Conservation (phyloP, 805 yeast species). For the Wickerhamomyces bovis region DNA sequence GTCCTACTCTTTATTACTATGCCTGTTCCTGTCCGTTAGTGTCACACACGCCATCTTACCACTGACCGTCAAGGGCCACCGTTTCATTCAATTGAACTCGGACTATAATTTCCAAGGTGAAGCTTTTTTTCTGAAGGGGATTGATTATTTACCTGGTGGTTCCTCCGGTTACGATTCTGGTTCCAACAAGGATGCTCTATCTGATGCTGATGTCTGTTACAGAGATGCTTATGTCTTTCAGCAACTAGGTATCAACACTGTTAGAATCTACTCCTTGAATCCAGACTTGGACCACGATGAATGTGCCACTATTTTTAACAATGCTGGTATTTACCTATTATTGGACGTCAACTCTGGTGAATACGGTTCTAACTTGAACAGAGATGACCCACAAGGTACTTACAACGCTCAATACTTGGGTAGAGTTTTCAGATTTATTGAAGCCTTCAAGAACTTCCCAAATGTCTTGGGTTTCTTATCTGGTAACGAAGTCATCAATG, state of each 20-base stretch:
- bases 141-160: slow-evolving; percentile 94
- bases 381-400: slow-evolving; percentile 63
- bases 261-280: slow-evolving; percentile 76
- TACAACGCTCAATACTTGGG: slow-evolving; percentile 66
- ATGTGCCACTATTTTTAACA: slow-evolving; percentile 84
- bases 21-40: not conserved
- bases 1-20: not conserved
- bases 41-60: slow-evolving; percentile 45
- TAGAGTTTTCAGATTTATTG: slow-evolving; percentile 79
- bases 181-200: slow-evolving; percentile 53
- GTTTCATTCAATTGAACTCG: slow-evolving; percentile 52
- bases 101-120: slow-evolving; percentile 40
- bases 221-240: slow-evolving; percentile 78
- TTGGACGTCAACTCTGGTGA: slow-evolving; percentile 81
- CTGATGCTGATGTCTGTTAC: slow-evolving; percentile 62
- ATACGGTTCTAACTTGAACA: slow-evolving; percentile 58
- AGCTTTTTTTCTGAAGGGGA: slow-evolving; percentile 76
- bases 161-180: slow-evolving; percentile 45
- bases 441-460: slow-evolving; percentile 77
- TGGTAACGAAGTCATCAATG: slow-evolving; percentile 90
- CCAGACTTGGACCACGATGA: slow-evolving; percentile 85
- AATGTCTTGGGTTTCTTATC: slow-evolving; percentile 84
- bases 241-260: slow-evolving; percentile 77
- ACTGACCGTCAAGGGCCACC: slow-evolving; percentile 44
- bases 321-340: slow-evolving; percentile 86